A percentile compares a stretch with the other conserved stretches of the same genome.
phyloP scores from a whole-genome alignment of 208 protist genomes.

The Trypanosoma boissoni region DNA sequence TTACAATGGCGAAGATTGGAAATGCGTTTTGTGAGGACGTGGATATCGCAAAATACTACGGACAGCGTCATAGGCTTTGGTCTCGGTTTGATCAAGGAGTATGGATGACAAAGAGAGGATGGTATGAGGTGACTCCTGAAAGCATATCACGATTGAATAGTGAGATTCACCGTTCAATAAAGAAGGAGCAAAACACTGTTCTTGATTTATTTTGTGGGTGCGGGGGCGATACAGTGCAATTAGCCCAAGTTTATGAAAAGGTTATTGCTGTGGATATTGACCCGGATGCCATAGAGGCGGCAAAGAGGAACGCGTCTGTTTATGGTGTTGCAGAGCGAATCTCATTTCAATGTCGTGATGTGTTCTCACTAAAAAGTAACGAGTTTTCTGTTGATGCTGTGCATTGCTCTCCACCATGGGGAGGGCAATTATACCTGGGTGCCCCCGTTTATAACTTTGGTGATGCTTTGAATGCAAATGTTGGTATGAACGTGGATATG shows the following conservation, averaged over 20 bases:
- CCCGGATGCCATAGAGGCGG: conserved; percentile 20
- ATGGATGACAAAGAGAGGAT: conserved; percentile 30
- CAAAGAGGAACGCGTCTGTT: conserved; percentile 22
- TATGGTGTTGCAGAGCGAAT: conserved; percentile 23
- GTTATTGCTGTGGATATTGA: conserved; percentile 30
- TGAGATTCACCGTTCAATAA: conserved; percentile 7
- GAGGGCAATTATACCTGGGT: conserved; percentile 18
- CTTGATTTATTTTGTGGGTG: conserved; percentile 34
- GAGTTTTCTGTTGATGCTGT: conserved; percentile 18
- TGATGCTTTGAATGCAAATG: conserved; percentile 5
- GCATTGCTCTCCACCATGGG: conserved; percentile 23
- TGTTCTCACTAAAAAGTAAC: conserved; percentile 8
- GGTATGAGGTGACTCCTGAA: conserved; percentile 31
- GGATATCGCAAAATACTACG: conserved; percentile 23
- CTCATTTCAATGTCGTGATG: conserved; percentile 21
- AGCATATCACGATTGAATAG: conserved; percentile 1
- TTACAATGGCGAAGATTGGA: conserved; percentile 20
- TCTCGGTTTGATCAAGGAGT: conserved; percentile 28
- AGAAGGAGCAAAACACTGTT: conserved; percentile 12
- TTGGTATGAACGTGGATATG: conserved; percentile 11
- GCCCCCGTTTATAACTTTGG: conserved; percentile 17
- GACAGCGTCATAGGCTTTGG: conserved; percentile 28
- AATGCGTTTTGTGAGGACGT: conserved; percentile 15
- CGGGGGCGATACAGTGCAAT: conserved; percentile 27
- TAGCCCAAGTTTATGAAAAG: conserved; percentile 25